Evolutionary conservation across 805 yeast genomes (phyloP).

Genomic region (Ogataea polymorpha): DNA sequence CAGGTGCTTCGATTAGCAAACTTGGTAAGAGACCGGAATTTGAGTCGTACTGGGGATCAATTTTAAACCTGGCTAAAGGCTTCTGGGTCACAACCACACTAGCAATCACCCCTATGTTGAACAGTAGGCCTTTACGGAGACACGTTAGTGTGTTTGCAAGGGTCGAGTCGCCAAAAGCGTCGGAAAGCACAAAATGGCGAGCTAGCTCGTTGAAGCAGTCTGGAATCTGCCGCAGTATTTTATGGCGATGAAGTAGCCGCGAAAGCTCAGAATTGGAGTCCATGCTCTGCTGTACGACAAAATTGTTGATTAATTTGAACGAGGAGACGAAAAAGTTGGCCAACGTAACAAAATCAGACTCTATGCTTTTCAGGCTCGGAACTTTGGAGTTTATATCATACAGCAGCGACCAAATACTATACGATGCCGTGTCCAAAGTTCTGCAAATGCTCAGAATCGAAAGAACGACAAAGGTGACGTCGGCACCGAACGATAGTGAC

Average conservation of each 20-base stretch:
- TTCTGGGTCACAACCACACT: slow-evolving; percentile 4
- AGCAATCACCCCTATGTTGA: slow-evolving; percentile 11
- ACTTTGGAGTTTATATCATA: slow-evolving; percentile 16
- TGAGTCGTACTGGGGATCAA: slow-evolving; percentile 5
- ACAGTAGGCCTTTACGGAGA: slow-evolving; percentile 10
- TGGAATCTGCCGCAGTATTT: slow-evolving; percentile 2
- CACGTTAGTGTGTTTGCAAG: slow-evolving; percentile 7
- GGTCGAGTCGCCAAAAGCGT: background rate
- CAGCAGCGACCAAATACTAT: slow-evolving; percentile 18
- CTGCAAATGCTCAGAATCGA: slow-evolving; percentile 9
- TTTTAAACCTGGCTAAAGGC: slow-evolving; percentile 12
- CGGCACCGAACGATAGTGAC: slow-evolving; percentile 4
- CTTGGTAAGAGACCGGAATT: slow-evolving; percentile 11
- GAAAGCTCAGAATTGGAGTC: slow-evolving; percentile 2
- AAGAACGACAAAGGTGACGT: slow-evolving; percentile 11
- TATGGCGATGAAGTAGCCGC: slow-evolving; percentile 9
- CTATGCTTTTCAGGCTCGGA: slow-evolving; percentile 10
- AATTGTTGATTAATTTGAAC: background rate
- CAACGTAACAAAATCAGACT: slow-evolving; percentile 18
- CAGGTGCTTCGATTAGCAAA: slow-evolving; percentile 13
- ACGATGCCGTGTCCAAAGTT: slow-evolving; percentile 9
- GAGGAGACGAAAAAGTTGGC: slow-evolving; percentile 16
- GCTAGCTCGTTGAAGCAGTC: slow-evolving; percentile 7
- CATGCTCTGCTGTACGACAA: background rate
- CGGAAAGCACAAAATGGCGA: slow-evolving; percentile 1